These are phyloP conservation scores for Ocimum tenuiflorum DNA, from an alignment of 257 asterid species.

Conservation along the genomic window DNA sequence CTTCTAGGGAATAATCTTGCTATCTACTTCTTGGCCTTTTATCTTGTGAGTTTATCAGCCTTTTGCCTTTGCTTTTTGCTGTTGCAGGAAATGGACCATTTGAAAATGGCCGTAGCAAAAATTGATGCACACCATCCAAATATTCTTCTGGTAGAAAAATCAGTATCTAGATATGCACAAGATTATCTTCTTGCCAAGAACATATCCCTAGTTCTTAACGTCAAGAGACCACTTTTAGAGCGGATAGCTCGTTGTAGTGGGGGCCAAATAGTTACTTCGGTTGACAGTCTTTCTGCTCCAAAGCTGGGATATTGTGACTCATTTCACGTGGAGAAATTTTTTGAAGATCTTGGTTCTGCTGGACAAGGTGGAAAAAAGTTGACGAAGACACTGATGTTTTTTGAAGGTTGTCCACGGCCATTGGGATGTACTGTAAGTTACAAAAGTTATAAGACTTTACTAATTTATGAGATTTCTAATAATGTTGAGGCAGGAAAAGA, in stretches of 20 bases:
- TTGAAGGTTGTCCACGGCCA: slow-evolving; percentile 80
- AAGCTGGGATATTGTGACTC: slow-evolving; percentile 67
- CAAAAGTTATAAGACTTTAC: slow-evolving; percentile 26
- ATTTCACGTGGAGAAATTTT: slow-evolving; percentile 64
- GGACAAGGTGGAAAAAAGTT: slow-evolving; percentile 58
- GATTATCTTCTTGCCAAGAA: slow-evolving; percentile 79
- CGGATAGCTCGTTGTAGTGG: slow-evolving; percentile 83
- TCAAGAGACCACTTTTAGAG: slow-evolving; percentile 72
- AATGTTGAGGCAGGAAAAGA: background rate
- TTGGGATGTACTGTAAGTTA: slow-evolving; percentile 75
- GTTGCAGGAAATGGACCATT: slow-evolving; percentile 79
- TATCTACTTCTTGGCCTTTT: background rate
- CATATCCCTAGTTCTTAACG: slow-evolving; percentile 70
- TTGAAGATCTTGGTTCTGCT: slow-evolving; percentile 71
- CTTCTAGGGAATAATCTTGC: background rate
- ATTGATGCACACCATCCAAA: slow-evolving; percentile 73
- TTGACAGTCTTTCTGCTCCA: slow-evolving; percentile 59
- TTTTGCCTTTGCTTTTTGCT: slow-evolving; percentile 17
- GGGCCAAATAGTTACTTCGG: slow-evolving; percentile 63
- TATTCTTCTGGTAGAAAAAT: slow-evolving; percentile 69
- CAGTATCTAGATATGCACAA: slow-evolving; percentile 78
- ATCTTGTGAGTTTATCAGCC: slow-evolving; percentile 11
- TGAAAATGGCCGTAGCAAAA: slow-evolving; percentile 85
- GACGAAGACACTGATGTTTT: slow-evolving; percentile 72
- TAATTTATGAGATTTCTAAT: slow-evolving; percentile 13